Evolutionary conservation across 2,329 filamentous ascomycete genomes (phyloP).

Genomic region (Claviceps monticola): DNA sequence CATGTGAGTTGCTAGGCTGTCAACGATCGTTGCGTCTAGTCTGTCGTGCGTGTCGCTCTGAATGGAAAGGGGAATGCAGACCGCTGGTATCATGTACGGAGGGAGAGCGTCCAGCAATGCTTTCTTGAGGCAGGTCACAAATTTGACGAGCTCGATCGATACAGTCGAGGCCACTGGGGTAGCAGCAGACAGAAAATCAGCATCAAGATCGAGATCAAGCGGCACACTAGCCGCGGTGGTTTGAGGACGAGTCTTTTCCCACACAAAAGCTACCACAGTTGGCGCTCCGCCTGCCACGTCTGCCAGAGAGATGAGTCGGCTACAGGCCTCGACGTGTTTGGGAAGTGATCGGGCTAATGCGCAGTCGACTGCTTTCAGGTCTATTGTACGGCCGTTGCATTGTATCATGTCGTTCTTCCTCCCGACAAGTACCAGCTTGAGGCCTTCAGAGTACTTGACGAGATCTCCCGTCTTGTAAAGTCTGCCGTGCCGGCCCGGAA

Average conservation of each 20-base stretch:
- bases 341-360: slow-evolving; percentile 13
- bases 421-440: slow-evolving; percentile 12
- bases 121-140: slow-evolving; percentile 13
- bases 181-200: neutral
- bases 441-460: slow-evolving; percentile 13
- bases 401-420: slow-evolving; percentile 11
- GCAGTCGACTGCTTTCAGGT: slow-evolving; percentile 11
- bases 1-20: slow-evolving; percentile 18
- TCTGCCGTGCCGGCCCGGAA: slow-evolving; percentile 11
- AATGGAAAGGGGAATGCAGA: neutral
- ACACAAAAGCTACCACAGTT: neutral
- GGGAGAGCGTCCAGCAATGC: slow-evolving; percentile 13
- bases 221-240: neutral
- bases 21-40: slow-evolving; percentile 27
- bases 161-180: slow-evolving; percentile 8
- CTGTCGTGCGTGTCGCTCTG: neutral
- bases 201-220: slow-evolving; percentile 5
- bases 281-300: slow-evolving; percentile 4
- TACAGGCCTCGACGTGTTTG: slow-evolving; percentile 3
- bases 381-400: slow-evolving; percentile 13
- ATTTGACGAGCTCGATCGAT: slow-evolving; percentile 10
- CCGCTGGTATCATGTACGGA: slow-evolving; percentile 12
- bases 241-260: neutral
- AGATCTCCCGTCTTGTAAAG: slow-evolving; percentile 14
- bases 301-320: slow-evolving; percentile 9